Percentiles rank a stretch among this genome's conserved stretches.
Evolutionary conservation across 2,329 filamentous ascomycete genomes (phyloP).

Genomic region (Monilinia vaccinii-corymbosi): DNA sequence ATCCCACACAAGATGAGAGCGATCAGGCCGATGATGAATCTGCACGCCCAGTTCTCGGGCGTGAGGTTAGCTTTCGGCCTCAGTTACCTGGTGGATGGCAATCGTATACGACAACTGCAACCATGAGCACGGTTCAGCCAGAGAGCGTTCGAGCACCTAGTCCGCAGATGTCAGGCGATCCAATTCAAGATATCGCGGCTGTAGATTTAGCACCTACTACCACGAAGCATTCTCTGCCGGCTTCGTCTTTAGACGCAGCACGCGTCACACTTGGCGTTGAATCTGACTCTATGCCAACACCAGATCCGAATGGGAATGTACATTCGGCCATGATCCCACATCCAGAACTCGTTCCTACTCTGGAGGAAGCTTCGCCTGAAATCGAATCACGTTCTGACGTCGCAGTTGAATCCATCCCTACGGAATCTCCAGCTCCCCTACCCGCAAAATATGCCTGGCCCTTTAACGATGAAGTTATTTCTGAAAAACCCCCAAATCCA

Average conservation of each 20-base stretch:
- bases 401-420: slow-evolving; percentile 26
- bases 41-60: slow-evolving; percentile 18
- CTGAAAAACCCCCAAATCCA: no score
- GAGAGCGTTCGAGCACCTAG: not conserved
- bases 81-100: slow-evolving; percentile 27
- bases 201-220: slow-evolving; percentile 23
- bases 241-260: slow-evolving; percentile 13
- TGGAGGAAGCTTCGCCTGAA: slow-evolving; percentile 17
- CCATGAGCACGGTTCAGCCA: slow-evolving; percentile 12
- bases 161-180: slow-evolving; percentile 4
- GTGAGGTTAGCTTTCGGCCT: slow-evolving; percentile 26
- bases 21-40: slow-evolving; percentile 6
- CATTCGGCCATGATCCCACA: slow-evolving; percentile 21
- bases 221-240: slow-evolving; percentile 15
- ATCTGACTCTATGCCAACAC: slow-evolving; percentile 16
- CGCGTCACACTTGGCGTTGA: slow-evolving; percentile 29
- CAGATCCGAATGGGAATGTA: slow-evolving; percentile 20
- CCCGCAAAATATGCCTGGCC: slow-evolving; percentile 34
- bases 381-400: slow-evolving; percentile 20
- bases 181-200: slow-evolving; percentile 16
- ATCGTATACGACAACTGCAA: slow-evolving; percentile 24
- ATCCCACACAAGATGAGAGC: not conserved
- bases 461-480: not conserved
- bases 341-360: slow-evolving; percentile 19
- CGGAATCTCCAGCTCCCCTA: slow-evolving; percentile 36